Base-by-base conservation (phyloP, 495 filamentous ascomycete genomes). In the Aspergillus homomorphus region DNA sequence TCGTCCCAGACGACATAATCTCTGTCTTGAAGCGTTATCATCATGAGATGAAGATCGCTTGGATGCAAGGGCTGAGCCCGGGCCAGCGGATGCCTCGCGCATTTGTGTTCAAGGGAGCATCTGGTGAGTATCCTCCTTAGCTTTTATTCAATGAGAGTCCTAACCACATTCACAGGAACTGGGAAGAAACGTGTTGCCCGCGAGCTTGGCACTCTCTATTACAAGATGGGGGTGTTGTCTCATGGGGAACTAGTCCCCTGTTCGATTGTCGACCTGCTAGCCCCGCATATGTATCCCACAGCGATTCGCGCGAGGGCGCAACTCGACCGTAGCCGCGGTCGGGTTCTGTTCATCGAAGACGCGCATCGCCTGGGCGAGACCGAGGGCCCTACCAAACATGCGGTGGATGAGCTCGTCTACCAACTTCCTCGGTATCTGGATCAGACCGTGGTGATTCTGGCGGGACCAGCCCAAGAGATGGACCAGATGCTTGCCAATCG, bases 341-440 rank as follows among this genome's bases (percentile, higher is more conserved):
- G 79, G 51, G 81, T 89, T 1, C 76, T 89, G 1, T 85, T 87
- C 53, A 72, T 89, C n/a, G 86, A 88, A 54, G 87, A 89, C 58
- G 86, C 87, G 0, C 87, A 88, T 60, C 75, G 84, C 0, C 77
- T 89, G 72, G 72, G 1, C 76, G 81, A 67, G 1, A 50, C 28
- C n/a, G 64, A 60, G 14, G 33, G 33, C 6, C 85, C 79, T 57
- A 80, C 79, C 7, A 77, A 76, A 30, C 84, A 86, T 63, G 84
- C 82, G 0, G 78, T 87, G 58, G 82, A 87, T 50, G 84, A 87
- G 69, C 69, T 89, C 4, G 78, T 85, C 4, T 81, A 87, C 30
- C 56, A 69, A 77, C 71, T 56, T 57, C 85, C 19, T 79, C 80
- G 10, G 81, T 82, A 63, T 66, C 58, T 65, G 7, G 71, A 76